A percentile compares a stretch with the other conserved stretches of the same genome.
These are phyloP conservation scores for Thielaviopsis musarum DNA, from an alignment of 2,329 filamentous ascomycete genomes.

Conservation along the genomic window DNA sequence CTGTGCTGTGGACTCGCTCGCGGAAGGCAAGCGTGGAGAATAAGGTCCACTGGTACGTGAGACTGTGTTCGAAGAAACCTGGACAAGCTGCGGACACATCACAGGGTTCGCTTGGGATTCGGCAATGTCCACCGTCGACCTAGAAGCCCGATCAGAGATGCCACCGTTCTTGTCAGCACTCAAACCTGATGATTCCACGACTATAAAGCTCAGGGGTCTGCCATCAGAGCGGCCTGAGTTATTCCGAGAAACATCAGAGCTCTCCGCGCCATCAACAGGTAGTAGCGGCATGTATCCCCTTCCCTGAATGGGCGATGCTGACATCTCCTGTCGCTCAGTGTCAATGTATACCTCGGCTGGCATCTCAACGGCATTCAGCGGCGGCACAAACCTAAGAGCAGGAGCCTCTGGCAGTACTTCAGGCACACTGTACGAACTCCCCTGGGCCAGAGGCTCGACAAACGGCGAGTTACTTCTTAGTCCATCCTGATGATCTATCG, in stretches of 20 bases:
- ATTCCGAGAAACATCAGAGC: not conserved
- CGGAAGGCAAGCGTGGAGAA: too few species aligned
- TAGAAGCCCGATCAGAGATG: constrained; percentile 13
- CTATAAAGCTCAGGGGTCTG: not conserved
- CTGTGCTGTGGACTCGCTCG: too few species aligned
- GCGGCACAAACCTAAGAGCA: too few species aligned
- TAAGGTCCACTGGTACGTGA: not conserved
- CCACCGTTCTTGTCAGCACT: not conserved
- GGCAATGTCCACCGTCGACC: constrained; percentile 15
- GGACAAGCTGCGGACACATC: constrained; percentile 14
- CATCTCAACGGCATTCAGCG: not conserved
- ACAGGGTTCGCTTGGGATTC: constrained; percentile 15
- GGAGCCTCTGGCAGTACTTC: not conserved
- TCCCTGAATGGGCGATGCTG: not conserved
- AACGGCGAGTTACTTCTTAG: not conserved
- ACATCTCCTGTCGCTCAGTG: not conserved
- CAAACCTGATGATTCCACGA: not conserved
- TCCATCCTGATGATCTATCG: not conserved
- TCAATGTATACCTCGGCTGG: not conserved
- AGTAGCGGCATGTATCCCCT: not conserved
- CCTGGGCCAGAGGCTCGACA: not conserved
- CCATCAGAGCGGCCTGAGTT: not conserved
- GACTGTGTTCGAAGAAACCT: not conserved
- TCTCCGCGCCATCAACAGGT: not conserved
- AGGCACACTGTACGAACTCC: not conserved